phyloP scores from a whole-genome alignment of 2,329 filamentous ascomycete species.

The Paradendryphiella salina region DNA sequence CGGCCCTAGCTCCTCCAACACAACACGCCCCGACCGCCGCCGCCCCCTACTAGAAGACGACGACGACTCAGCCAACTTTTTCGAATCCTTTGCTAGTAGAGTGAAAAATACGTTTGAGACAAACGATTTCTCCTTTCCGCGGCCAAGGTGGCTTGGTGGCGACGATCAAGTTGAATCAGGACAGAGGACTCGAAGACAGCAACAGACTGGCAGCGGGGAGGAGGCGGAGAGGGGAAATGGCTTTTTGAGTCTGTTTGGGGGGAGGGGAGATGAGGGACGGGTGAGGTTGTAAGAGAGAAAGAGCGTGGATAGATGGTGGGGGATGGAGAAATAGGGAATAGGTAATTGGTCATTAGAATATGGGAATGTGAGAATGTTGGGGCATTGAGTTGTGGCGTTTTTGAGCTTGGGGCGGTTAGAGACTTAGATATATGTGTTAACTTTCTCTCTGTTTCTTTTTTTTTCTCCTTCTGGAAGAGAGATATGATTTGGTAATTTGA shows the following conservation, averaged over 20 bases:
- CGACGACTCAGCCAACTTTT: slow-evolving; percentile 77
- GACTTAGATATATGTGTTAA: background rate
- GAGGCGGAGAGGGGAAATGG: slow-evolving; percentile 19
- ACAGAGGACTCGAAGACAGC: slow-evolving; percentile 5
- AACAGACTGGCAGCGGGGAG: slow-evolving; percentile 2
- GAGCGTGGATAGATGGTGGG: background rate
- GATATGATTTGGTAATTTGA: too few species aligned
- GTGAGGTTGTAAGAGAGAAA: slow-evolving; percentile 32
- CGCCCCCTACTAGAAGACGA: slow-evolving; percentile 54
- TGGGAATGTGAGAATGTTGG: too few species aligned
- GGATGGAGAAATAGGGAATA: too few species aligned
- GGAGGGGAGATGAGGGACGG: slow-evolving; percentile 39
- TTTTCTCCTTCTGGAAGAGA: too few species aligned
- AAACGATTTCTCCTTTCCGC: slow-evolving; percentile 56
- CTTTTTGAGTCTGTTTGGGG: slow-evolving; percentile 41
- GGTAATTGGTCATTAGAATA: too few species aligned
- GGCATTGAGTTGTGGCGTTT: background rate
- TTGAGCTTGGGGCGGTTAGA: background rate
- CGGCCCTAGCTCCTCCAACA: slow-evolving; percentile 14
- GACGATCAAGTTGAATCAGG: slow-evolving; percentile 43
- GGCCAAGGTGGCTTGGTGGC: slow-evolving; percentile 79
- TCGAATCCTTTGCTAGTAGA: slow-evolving; percentile 79
- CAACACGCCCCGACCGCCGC: slow-evolving; percentile 17
- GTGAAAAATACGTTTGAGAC: slow-evolving; percentile 92
- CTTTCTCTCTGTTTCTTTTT: too few species aligned